Conservation (phyloP, 176 grass and related monocot genomes). For the Carex pumila region DNA sequence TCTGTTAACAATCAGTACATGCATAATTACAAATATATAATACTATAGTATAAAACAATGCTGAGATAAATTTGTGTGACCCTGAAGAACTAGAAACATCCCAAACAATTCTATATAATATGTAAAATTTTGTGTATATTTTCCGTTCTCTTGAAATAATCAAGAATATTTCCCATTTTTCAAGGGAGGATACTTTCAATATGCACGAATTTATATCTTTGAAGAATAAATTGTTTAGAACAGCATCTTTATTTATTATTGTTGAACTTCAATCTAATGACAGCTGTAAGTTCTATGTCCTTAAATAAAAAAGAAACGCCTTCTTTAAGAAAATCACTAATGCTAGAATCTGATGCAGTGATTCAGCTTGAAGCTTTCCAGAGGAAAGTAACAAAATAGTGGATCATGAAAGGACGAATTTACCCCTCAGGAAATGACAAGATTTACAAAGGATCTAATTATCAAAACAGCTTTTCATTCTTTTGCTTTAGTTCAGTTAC, state of each 20-base stretch:
- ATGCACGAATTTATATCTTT: background rate
- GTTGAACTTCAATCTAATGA: background rate
- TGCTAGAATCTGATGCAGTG: no score
- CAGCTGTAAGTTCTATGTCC: background rate
- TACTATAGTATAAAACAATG: background rate
- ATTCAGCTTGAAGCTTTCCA: no score
- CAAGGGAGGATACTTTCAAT: background rate
- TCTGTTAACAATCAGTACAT: slow-evolving; percentile 31
- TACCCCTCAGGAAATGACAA: background rate
- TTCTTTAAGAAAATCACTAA: background rate
- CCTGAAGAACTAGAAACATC: background rate
- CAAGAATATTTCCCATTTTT: background rate
- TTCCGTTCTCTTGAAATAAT: background rate
- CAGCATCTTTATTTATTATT: background rate
- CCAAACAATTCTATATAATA: background rate
- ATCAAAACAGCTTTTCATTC: background rate
- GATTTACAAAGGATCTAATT: background rate
- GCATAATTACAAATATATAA: slow-evolving; percentile 3
- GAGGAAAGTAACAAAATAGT: background rate
- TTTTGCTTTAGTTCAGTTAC: background rate
- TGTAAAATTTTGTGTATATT: background rate
- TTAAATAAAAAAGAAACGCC: no score
- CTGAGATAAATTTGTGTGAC: background rate
- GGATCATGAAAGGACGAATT: background rate
- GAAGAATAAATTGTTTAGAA: background rate